These are phyloP conservation scores for Nothophytophthora sp. DNA, from an alignment of 352 stramenopile genomes.

Conservation along the genomic window DNA sequence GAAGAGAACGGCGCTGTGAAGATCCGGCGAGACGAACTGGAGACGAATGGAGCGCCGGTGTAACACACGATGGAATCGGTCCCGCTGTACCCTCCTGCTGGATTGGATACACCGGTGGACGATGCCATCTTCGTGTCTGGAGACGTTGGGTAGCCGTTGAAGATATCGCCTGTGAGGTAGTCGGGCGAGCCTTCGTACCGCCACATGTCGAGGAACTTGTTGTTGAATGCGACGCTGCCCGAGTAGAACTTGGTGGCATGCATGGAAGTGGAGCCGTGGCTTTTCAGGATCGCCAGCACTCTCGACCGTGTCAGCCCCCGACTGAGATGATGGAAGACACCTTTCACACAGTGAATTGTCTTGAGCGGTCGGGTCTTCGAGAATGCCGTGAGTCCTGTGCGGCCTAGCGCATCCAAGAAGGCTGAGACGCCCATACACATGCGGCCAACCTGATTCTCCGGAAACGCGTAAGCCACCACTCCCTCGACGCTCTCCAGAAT, in stretches of 20 bases:
- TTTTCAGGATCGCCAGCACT: constrained; percentile 68
- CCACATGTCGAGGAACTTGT: constrained; percentile 85
- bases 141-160: constrained; percentile 16
- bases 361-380: constrained; percentile 42
- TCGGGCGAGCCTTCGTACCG: constrained; percentile 75
- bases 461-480: constrained; percentile 45
- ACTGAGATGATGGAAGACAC: constrained; percentile 75
- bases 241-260: constrained; percentile 75
- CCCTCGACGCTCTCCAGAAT: constrained; percentile 49
- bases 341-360: constrained; percentile 70
- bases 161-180: constrained; percentile 59
- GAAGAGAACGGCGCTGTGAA: constrained; percentile 23
- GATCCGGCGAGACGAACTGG: constrained; percentile 21
- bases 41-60: constrained; percentile 18
- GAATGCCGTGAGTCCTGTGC: constrained; percentile 54
- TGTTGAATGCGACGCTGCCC: constrained; percentile 74
- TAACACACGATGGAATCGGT: constrained; percentile 23
- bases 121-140: constrained; percentile 9
- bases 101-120: not conserved
- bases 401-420: constrained; percentile 65
- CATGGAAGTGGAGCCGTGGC: constrained; percentile 63
- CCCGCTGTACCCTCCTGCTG: constrained; percentile 9
- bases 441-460: constrained; percentile 50
- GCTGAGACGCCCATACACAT: constrained; percentile 73
- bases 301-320: constrained; percentile 62